Percentiles rank a stretch among this genome's conserved stretches.
These are phyloP conservation scores for Aspergillus transmontanensis DNA, from an alignment of 2,329 filamentous ascomycete genomes.

Conservation along the genomic window DNA sequence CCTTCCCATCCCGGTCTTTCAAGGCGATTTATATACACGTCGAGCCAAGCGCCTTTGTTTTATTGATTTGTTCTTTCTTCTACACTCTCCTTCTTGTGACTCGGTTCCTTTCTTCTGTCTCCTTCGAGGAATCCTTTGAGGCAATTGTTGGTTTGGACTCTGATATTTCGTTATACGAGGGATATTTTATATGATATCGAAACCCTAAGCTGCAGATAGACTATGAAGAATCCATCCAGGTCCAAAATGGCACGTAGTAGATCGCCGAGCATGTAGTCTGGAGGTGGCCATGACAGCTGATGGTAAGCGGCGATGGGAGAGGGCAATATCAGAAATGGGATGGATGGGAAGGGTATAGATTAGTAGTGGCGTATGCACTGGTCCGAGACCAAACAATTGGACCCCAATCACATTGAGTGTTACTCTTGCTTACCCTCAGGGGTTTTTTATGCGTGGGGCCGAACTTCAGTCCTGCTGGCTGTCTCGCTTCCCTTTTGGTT, in stretches of 20 bases:
- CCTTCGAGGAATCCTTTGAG: neutral
- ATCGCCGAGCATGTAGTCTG: neutral
- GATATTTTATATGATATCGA: constrained; percentile 17
- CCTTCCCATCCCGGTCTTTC: neutral
- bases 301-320: neutral
- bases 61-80: neutral
- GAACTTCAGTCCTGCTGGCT: constrained; percentile 1
- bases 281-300: neutral
- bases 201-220: constrained; percentile 11
- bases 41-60: neutral
- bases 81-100: neutral
- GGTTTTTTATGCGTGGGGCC: constrained; percentile 7
- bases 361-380: neutral
- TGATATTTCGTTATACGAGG: constrained; percentile 13
- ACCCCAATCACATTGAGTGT: neutral
- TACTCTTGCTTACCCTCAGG: neutral
- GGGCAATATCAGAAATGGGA: neutral
- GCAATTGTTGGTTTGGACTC: neutral
- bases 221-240: constrained; percentile 5
- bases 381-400: neutral
- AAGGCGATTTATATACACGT: neutral
- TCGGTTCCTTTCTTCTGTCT: neutral
- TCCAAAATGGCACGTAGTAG: neutral
- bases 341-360: neutral
- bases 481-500: constrained; percentile 6